A percentile compares a stretch with the other conserved stretches of the same genome.
Evolutionary conservation across 495 filamentous ascomycete species (phyloP).

Genomic region (Penicillium nucicola): DNA sequence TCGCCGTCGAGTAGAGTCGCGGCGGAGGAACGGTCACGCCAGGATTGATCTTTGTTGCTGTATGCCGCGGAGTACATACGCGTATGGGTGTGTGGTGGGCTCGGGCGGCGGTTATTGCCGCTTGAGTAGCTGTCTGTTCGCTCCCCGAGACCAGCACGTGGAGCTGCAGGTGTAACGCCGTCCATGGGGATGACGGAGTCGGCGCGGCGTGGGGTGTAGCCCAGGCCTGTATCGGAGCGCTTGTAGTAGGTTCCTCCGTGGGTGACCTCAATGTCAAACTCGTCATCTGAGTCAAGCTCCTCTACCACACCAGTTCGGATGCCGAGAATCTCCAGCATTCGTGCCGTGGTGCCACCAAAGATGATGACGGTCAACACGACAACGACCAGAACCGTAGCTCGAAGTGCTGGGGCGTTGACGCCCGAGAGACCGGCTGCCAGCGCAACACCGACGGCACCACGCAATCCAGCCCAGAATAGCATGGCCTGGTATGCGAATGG

Average conservation of each 20-base stretch:
- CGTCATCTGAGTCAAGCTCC: constrained; percentile 94
- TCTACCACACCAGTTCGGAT: constrained; percentile 95
- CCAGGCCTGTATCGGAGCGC: constrained; percentile 64
- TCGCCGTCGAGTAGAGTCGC: constrained; percentile 34
- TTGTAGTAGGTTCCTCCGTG: constrained; percentile 75
- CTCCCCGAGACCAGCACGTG: constrained; percentile 26
- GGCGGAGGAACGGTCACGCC: constrained; percentile 40
- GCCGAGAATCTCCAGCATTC: constrained; percentile 94
- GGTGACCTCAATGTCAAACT: constrained; percentile 94
- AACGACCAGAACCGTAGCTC: constrained; percentile 92
- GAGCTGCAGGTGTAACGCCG: constrained; percentile 35
- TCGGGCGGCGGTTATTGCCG: constrained; percentile 49
- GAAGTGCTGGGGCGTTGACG: constrained; percentile 70
- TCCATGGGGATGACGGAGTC: constrained; percentile 55
- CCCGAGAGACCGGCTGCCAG: constrained; percentile 84
- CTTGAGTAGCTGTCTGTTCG: constrained; percentile 51
- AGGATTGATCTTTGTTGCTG: constrained; percentile 33
- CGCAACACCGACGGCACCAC: constrained; percentile 93
- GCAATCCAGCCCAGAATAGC: constrained; percentile 97
- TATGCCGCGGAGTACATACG: constrained; percentile 64
- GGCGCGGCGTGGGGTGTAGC: constrained; percentile 65
- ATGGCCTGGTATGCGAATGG: constrained; percentile 93
- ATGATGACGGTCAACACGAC: constrained; percentile 98
- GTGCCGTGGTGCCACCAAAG: constrained; percentile 96
- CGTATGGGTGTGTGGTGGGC: constrained; percentile 39